These are phyloP conservation scores for Saccharomycopsis hybrid DNA, from an alignment of 1,139 yeast genomes.

Conservation along the genomic window DNA sequence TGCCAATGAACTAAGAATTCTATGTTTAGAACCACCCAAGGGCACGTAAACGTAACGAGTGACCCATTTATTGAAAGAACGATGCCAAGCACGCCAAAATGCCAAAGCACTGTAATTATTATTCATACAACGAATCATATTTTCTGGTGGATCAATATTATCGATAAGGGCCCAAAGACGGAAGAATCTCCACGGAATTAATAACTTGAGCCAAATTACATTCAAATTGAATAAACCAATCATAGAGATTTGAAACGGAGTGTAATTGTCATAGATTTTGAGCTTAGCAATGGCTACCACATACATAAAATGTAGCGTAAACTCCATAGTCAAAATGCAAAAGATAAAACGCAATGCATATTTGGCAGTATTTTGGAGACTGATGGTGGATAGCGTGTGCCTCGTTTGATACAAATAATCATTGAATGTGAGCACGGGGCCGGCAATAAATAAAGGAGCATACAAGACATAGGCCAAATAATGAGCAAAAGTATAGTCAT, in stretches of 20 bases:
- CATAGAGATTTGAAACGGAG: constrained; percentile 94
- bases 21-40: constrained; percentile 68
- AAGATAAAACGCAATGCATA: constrained; percentile 65
- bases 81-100: constrained; percentile 99
- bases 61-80: constrained; percentile 88
- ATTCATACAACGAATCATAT: constrained; percentile 94
- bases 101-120: constrained; percentile 88
- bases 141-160: constrained; percentile 94
- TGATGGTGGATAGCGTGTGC: constrained; percentile 35
- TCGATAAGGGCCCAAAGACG: constrained; percentile 88
- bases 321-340: constrained; percentile 83
- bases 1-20: constrained; percentile 68
- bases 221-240: constrained; percentile 85
- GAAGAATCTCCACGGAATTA: constrained; percentile 95
- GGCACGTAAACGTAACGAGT: constrained; percentile 80
- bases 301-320: constrained; percentile 77
- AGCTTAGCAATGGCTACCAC: constrained; percentile 79
- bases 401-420: constrained; percentile 71
- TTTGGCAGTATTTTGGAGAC: constrained; percentile 42
- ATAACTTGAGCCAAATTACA: constrained; percentile 83
- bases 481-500: constrained; percentile 55
- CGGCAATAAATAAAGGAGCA: constrained; percentile 89
- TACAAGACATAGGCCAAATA: constrained; percentile 74
- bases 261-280: constrained; percentile 82
- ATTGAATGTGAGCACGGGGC: constrained; percentile 89